A percentile compares a stretch with the other conserved stretches of the same genome.
Evolutionary conservation across 345 rosid species (phyloP).

Genomic region (Brassica nigra): DNA sequence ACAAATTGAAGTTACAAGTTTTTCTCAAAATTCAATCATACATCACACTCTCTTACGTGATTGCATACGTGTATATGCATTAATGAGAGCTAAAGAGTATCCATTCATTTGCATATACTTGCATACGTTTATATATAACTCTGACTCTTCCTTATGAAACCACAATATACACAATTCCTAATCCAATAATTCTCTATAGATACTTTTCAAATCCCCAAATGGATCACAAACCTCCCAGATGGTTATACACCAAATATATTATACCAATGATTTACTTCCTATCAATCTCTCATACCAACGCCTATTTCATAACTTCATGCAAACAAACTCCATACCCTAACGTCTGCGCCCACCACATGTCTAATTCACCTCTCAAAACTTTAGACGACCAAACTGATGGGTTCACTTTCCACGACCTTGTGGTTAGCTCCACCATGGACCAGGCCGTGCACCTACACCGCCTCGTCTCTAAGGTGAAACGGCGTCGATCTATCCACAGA

Average conservation of each 20-base stretch:
- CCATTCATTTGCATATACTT: constrained; percentile 12
- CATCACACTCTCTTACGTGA: constrained; percentile 22
- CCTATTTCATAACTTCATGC: constrained; percentile 50
- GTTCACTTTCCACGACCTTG: constrained; percentile 47
- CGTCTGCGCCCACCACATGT: constrained; percentile 50
- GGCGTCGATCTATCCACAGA: constrained; percentile 39
- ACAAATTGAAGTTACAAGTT: constrained; percentile 23
- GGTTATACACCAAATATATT: constrained; percentile 16
- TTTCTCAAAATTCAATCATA: constrained; percentile 26
- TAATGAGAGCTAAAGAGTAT: constrained; percentile 14
- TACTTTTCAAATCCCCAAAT: constrained; percentile 23
- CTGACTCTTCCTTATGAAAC: not conserved
- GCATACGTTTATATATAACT: constrained; percentile 18
- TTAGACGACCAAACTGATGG: constrained; percentile 35
- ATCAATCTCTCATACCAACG: constrained; percentile 33
- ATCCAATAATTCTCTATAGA: not conserved
- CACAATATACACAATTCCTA: constrained; percentile 5
- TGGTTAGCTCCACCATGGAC: constrained; percentile 51
- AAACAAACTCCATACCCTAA: constrained; percentile 61
- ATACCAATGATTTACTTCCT: constrained; percentile 16
- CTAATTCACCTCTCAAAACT: constrained; percentile 29
- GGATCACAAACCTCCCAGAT: constrained; percentile 27
- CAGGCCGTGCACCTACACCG: constrained; percentile 58
- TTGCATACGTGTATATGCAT: constrained; percentile 32
- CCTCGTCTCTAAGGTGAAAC: constrained; percentile 48